Evolutionary conservation across 2,329 filamentous ascomycete species (phyloP).

Genomic region (Chaetomiaceae sp.): DNA sequence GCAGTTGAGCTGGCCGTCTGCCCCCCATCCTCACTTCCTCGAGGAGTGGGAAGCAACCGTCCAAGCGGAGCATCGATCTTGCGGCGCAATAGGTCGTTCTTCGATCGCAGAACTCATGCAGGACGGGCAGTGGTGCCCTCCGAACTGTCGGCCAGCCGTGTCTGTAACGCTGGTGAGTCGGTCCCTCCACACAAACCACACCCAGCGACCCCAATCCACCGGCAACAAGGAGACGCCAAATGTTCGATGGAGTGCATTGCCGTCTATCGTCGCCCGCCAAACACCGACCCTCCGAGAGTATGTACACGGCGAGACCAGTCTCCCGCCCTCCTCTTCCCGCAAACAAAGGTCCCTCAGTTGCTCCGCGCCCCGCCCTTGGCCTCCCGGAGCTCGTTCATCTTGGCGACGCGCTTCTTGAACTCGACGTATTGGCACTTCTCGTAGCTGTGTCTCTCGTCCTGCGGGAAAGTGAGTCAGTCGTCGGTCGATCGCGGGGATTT

Average conservation of each 20-base stretch:
- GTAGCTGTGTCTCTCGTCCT: constrained; percentile 96
- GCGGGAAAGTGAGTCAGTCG: constrained; percentile 17
- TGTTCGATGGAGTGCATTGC: constrained; percentile 12
- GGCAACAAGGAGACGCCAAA: background rate
- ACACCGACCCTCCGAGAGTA: constrained; percentile 11
- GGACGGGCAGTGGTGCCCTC: no score
- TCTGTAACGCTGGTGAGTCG: no score
- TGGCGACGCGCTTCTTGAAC: constrained; percentile 96
- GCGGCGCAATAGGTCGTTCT: no score
- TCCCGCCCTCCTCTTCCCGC: background rate
- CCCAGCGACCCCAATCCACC: background rate
- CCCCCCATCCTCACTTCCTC: no score
- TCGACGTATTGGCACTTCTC: constrained; percentile 99
- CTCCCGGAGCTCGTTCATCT: constrained; percentile 94
- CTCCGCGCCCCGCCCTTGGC: constrained; percentile 79
- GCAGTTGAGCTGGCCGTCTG: no score
- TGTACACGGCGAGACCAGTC: constrained; percentile 23
- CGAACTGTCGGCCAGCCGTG: background rate
- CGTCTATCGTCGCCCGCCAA: constrained; percentile 11
- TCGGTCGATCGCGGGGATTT: background rate
- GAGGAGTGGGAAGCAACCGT: no score
- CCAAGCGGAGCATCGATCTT: no score
- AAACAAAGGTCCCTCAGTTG: constrained; percentile 54
- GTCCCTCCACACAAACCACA: background rate
- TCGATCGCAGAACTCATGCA: no score